phyloP scores from a whole-genome alignment of 768 basidiomycete genomes.

The Lactarius indigo region DNA sequence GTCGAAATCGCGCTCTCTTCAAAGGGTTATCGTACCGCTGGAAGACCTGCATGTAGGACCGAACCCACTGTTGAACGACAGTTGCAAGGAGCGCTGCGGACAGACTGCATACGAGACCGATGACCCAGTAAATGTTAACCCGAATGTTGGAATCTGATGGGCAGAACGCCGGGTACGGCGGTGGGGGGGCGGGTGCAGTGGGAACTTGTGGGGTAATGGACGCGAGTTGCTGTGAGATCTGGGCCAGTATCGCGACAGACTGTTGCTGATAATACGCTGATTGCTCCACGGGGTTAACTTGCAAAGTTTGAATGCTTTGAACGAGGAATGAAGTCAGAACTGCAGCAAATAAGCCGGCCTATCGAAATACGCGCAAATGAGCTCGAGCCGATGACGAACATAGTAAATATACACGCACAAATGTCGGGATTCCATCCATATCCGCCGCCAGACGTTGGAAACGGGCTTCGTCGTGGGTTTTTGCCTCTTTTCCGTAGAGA shows the following conservation, averaged over 20 bases:
- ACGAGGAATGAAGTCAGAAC: constrained; percentile 15
- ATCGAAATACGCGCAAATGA: background rate
- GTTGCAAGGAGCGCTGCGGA: constrained; percentile 42
- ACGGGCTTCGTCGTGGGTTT: background rate
- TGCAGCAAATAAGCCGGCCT: constrained; percentile 20
- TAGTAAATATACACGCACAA: background rate
- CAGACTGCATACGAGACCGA: constrained; percentile 37
- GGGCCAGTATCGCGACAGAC: constrained; percentile 4
- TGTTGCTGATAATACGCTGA: constrained; percentile 8
- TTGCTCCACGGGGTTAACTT: constrained; percentile 2
- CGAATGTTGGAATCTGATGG: constrained; percentile 35
- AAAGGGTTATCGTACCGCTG: constrained; percentile 29
- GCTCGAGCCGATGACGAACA: background rate
- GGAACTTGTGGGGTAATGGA: background rate
- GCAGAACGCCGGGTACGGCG: constrained; percentile 9
- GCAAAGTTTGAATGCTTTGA: constrained; percentile 4
- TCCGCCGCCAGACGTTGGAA: background rate
- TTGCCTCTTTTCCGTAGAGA: background rate
- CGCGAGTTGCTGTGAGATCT: constrained; percentile 16
- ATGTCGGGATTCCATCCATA: background rate
- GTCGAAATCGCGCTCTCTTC: constrained; percentile 40
- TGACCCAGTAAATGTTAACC: constrained; percentile 42
- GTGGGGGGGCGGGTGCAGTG: background rate
- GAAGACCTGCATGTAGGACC: constrained; percentile 34
- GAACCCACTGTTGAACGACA: constrained; percentile 50